Evolutionary conservation across 306 rosid species (phyloP).

Genomic region (Heteromeles arbutifolia): DNA sequence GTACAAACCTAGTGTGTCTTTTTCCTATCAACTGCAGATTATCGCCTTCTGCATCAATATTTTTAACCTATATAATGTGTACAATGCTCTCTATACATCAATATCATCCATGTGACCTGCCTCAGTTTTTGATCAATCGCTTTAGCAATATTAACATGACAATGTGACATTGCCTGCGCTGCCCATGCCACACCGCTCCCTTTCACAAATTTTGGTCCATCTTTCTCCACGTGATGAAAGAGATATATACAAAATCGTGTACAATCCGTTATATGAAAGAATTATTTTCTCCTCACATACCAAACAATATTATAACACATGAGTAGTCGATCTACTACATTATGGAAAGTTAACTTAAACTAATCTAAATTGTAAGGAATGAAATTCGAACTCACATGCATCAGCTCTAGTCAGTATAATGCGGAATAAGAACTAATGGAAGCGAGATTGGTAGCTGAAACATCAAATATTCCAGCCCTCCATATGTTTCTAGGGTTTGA

Average conservation of each 20-base stretch:
- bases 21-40: conserved; percentile 33
- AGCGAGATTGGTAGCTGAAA: no score
- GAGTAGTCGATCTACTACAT: no score
- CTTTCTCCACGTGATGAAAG: no score
- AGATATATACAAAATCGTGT: no score
- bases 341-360: no score
- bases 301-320: no score
- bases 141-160: background rate
- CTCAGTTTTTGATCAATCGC: background rate
- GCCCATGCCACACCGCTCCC: background rate
- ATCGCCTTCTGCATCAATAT: conserved; percentile 26
- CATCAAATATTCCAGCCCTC: background rate
- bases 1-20: conserved; percentile 26
- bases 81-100: background rate
- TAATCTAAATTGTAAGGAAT: no score
- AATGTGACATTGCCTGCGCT: background rate
- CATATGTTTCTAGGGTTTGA: background rate
- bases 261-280: no score
- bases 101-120: conserved; percentile 15
- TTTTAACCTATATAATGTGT: conserved; percentile 14
- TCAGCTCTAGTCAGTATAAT: no score
- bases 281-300: no score
- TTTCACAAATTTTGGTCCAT: background rate
- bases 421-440: no score
- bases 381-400: no score